These are phyloP conservation scores for Penicillium fimorum DNA, from an alignment of 495 filamentous ascomycete species.

Conservation along the genomic window DNA sequence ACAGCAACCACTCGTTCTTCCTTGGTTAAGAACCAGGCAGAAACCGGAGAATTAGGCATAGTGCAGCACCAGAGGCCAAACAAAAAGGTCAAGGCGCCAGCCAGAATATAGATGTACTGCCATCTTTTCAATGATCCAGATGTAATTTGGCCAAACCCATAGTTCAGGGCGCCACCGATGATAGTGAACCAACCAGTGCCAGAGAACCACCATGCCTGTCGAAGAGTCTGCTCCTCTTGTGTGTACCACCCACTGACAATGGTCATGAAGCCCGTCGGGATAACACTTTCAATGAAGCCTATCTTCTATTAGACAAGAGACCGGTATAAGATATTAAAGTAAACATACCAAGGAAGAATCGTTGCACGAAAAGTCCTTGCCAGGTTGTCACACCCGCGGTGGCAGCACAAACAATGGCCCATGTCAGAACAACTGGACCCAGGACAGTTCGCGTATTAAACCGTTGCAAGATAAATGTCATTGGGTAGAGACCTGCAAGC, in stretches of 20 bases:
- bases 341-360: constrained; percentile 61
- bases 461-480: constrained; percentile 66
- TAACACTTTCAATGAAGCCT: constrained; percentile 66
- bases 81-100: constrained; percentile 60
- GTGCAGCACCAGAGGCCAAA: constrained; percentile 63
- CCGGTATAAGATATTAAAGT: background rate
- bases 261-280: constrained; percentile 68
- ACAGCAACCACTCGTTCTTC: constrained; percentile 54
- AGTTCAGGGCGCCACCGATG: constrained; percentile 64
- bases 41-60: constrained; percentile 52
- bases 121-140: constrained; percentile 54
- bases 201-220: constrained; percentile 71
- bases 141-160: constrained; percentile 65
- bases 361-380: constrained; percentile 64
- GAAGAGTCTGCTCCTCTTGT: constrained; percentile 62
- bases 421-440: constrained; percentile 61
- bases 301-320: constrained; percentile 1
- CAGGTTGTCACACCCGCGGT: constrained; percentile 65
- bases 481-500: constrained; percentile 69
- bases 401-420: constrained; percentile 65
- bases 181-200: constrained; percentile 66
- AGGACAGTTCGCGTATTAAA: constrained; percentile 63
- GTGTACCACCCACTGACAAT: constrained; percentile 66
- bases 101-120: constrained; percentile 70
- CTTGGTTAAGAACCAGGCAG: constrained; percentile 52